Conservation (phyloP, 352 stramenopile genomes). For the Phytophthora brassicae region DNA sequence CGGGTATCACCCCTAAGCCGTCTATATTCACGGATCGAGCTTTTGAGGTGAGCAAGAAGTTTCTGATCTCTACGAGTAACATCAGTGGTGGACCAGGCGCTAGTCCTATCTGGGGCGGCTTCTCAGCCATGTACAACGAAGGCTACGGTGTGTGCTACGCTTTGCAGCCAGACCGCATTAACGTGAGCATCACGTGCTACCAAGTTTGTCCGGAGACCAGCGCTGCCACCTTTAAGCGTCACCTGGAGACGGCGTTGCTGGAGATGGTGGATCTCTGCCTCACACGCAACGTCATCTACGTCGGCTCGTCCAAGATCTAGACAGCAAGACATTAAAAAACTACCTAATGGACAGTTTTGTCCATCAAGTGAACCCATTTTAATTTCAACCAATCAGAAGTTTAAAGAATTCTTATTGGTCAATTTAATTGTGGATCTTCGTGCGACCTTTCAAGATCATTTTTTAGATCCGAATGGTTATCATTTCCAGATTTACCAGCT, state of each 20-base stretch:
- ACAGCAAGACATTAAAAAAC: too few species aligned
- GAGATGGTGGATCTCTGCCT: conserved; percentile 95
- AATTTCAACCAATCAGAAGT: conserved; percentile 33
- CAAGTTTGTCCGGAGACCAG: conserved; percentile 79
- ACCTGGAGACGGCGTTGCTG: conserved; percentile 93
- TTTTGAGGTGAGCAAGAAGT: conserved; percentile 94
- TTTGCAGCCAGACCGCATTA: conserved; percentile 93
- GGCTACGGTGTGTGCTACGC: conserved; percentile 97
- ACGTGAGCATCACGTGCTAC: conserved; percentile 95
- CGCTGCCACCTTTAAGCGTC: conserved; percentile 85
- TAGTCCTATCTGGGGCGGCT: conserved; percentile 96
- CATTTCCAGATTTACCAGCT: conserved; percentile 24
- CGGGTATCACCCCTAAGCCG: conserved; percentile 84
- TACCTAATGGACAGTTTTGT: not conserved
- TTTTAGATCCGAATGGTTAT: not conserved
- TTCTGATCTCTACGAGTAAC: conserved; percentile 95
- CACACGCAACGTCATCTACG: conserved; percentile 89
- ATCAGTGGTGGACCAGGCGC: conserved; percentile 92
- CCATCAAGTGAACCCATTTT: conserved; percentile 11
- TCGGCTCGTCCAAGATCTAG: conserved; percentile 87
- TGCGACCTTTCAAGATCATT: conserved; percentile 10
- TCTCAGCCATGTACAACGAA: conserved; percentile 94
- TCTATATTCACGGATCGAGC: conserved; percentile 93
- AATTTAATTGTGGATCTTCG: conserved; percentile 17
- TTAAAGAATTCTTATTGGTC: conserved; percentile 25